These are phyloP conservation scores for Yamadazyma laniorum DNA, from an alignment of 805 yeast genomes.

Conservation along the genomic window DNA sequence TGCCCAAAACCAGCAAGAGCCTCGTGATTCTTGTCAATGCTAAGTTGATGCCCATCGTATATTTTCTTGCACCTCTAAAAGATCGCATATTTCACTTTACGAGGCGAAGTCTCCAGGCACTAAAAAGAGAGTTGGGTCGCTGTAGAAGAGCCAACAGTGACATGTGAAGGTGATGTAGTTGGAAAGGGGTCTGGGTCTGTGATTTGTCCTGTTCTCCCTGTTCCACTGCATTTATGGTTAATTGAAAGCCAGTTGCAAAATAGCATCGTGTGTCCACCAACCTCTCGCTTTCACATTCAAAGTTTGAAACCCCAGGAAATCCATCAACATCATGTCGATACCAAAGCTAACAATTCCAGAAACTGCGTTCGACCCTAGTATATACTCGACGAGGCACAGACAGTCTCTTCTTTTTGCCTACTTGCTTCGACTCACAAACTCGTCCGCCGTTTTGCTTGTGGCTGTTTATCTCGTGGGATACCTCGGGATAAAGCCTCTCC, in stretches of 20 bases:
- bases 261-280: too few relatives aligned
- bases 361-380: conserved; percentile 33
- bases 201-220: too few relatives aligned
- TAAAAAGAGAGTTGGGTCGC: too few relatives aligned
- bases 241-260: too few relatives aligned
- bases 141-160: too few relatives aligned
- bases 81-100: conserved; percentile 3
- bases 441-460: conserved; percentile 31
- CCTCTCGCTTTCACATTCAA: too few relatives aligned
- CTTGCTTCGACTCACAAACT: conserved; percentile 30
- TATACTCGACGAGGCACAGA: conserved; percentile 19
- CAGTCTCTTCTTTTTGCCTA: conserved; percentile 25
- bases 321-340: not conserved
- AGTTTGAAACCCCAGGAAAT: not conserved
- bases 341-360: conserved; percentile 38
- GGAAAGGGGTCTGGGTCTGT: too few relatives aligned
- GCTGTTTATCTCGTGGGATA: conserved; percentile 31
- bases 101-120: too few relatives aligned
- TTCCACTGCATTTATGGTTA: too few relatives aligned
- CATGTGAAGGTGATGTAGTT: too few relatives aligned
- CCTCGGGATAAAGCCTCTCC: conserved; percentile 33
- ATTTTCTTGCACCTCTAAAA: not conserved
- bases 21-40: conserved; percentile 34
- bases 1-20: conserved; percentile 48
- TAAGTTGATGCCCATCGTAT: conserved; percentile 38